These are phyloP conservation scores for Rubus parviflorus DNA, from an alignment of 306 rosid species.

Conservation along the genomic window DNA sequence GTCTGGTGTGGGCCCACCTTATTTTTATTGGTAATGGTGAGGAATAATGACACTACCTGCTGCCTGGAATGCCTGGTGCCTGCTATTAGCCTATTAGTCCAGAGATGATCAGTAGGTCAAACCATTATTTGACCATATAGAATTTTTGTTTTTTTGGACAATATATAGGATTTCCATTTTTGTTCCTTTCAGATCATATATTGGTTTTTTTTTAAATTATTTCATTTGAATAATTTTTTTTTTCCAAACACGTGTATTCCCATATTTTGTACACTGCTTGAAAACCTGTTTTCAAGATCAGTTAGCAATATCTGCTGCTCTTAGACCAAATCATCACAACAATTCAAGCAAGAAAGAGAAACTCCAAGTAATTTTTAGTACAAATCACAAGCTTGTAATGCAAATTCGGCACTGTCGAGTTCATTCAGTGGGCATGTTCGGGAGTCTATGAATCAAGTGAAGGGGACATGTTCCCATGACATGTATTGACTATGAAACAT, in stretches of 20 bases:
- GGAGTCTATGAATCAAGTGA: background rate
- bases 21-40: background rate
- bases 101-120: slow-evolving; percentile 8
- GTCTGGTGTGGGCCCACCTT: background rate
- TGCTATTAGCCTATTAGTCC: background rate
- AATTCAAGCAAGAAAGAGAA: too few species aligned
- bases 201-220: background rate
- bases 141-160: background rate
- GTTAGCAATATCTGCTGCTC: background rate
- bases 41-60: background rate
- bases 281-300: background rate
- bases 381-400: background rate
- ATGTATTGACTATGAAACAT: background rate
- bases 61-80: background rate
- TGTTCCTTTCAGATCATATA: background rate
- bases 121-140: background rate
- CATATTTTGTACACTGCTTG: background rate
- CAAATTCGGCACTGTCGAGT: too few species aligned
- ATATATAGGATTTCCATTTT: too few species aligned
- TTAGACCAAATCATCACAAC: too few species aligned
- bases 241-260: background rate
- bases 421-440: background rate
- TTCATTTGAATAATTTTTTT: background rate
- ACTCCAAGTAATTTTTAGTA: background rate
- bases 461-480: too few species aligned